phyloP scores from a whole-genome alignment of 1,139 yeast species.

The Protomyces inundatus region DNA sequence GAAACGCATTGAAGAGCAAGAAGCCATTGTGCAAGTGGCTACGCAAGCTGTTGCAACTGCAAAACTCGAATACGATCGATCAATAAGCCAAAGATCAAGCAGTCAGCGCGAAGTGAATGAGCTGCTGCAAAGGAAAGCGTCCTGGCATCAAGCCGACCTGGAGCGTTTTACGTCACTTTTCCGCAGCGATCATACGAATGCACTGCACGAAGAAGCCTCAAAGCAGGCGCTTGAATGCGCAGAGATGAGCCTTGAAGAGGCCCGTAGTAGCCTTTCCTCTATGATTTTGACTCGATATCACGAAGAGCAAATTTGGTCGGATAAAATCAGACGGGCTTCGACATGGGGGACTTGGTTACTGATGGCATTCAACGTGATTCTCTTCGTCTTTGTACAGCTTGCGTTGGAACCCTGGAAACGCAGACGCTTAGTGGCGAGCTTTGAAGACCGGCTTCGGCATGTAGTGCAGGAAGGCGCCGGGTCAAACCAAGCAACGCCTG shows the following conservation, averaged over 20 bases:
- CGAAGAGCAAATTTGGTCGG: constrained; percentile 98
- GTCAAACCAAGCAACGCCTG: not conserved
- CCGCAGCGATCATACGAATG: constrained; percentile 73
- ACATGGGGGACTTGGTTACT: constrained; percentile 95
- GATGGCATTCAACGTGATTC: constrained; percentile 76
- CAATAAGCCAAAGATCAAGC: constrained; percentile 59
- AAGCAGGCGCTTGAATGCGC: constrained; percentile 50
- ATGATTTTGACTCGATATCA: constrained; percentile 84
- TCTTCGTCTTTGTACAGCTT: constrained; percentile 76
- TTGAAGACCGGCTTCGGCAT: constrained; percentile 20
- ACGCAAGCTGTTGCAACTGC: constrained; percentile 42
- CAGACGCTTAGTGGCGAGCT: constrained; percentile 53
- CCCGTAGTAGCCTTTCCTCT: constrained; percentile 64
- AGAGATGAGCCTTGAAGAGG: constrained; percentile 63
- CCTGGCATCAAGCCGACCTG: constrained; percentile 72
- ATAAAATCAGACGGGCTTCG: constrained; percentile 84
- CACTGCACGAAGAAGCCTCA: constrained; percentile 53
- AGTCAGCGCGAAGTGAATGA: constrained; percentile 88
- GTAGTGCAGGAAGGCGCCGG: constrained; percentile 12
- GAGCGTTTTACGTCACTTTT: constrained; percentile 79
- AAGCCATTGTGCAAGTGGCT: not conserved
- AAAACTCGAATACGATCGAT: constrained; percentile 55
- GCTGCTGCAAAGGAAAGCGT: constrained; percentile 73
- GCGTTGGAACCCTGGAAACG: constrained; percentile 95
- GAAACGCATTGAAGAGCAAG: constrained; percentile 48